phyloP scores from a whole-genome alignment of 2,329 filamentous ascomycete species.

The Beauveria caledonica region DNA sequence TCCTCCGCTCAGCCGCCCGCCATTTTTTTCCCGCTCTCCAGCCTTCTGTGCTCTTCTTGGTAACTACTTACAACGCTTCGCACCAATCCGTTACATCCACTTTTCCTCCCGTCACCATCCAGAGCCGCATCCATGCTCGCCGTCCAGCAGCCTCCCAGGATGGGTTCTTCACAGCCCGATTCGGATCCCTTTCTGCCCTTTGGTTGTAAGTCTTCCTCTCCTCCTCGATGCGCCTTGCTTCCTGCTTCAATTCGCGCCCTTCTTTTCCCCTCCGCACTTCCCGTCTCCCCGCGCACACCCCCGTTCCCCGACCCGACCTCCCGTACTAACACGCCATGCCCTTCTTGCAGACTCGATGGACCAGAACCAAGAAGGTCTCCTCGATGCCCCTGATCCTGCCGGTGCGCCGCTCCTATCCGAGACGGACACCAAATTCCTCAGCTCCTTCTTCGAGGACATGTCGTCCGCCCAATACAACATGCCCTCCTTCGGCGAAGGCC shows the following conservation, averaged over 20 bases:
- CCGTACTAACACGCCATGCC: neutral
- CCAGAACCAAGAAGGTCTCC: constrained; percentile 35
- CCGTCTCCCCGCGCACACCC: neutral
- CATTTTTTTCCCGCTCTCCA: neutral
- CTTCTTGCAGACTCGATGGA: constrained; percentile 35
- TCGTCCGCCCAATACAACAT: constrained; percentile 41
- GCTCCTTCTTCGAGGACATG: constrained; percentile 49
- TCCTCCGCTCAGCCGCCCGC: neutral
- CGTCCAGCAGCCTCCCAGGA: constrained; percentile 44
- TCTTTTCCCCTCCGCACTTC: neutral
- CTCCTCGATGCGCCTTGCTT: constrained; percentile 11
- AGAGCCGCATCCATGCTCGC: constrained; percentile 46
- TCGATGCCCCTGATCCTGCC: constrained; percentile 52
- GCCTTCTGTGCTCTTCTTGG: neutral
- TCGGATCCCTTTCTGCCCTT: constrained; percentile 51
- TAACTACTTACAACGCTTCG: neutral
- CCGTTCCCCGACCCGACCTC: neutral
- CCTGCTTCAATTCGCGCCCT: neutral
- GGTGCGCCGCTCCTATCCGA: constrained; percentile 59
- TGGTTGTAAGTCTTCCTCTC: constrained; percentile 49
- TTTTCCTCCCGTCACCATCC: constrained; percentile 10
- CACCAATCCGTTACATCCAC: constrained; percentile 1
- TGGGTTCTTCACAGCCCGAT: constrained; percentile 49
- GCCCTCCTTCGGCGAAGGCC: constrained; percentile 42
- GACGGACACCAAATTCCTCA: constrained; percentile 50